phyloP scores from a whole-genome alignment of 768 basidiomycete species.

The Mrakia frigida region DNA sequence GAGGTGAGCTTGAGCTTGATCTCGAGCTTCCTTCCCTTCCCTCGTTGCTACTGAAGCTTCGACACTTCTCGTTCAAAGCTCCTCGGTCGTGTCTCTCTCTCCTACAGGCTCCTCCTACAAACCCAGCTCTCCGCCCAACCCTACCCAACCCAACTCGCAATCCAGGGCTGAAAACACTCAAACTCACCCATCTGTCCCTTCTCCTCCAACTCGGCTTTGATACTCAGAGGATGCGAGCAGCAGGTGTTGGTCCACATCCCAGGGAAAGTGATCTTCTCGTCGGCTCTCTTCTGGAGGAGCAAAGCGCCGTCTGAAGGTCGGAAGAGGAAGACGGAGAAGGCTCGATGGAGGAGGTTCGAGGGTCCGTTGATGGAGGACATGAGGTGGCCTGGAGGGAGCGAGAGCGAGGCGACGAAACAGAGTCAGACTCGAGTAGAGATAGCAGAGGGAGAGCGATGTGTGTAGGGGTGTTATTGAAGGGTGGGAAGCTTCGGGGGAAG shows the following conservation, averaged over 20 bases:
- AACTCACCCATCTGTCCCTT: slow-evolving; percentile 59
- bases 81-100: too few species aligned
- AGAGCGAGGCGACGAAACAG: not conserved
- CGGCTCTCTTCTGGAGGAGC: slow-evolving; percentile 86
- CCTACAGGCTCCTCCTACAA: too few species aligned
- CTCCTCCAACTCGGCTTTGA: slow-evolving; percentile 69
- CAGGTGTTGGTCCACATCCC: slow-evolving; percentile 99
- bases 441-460: too few species aligned
- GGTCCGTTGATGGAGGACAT: slow-evolving; percentile 82
- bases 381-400: slow-evolving; percentile 64
- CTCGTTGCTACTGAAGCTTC: too few species aligned
- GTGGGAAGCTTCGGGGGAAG: too few species aligned
- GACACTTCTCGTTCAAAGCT: too few species aligned
- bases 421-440: not conserved
- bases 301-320: slow-evolving; percentile 88
- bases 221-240: slow-evolving; percentile 81
- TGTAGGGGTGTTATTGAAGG: too few species aligned
- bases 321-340: slow-evolving; percentile 97
- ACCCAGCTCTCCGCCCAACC: not conserved
- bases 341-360: slow-evolving; percentile 74
- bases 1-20: too few species aligned
- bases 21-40: too few species aligned
- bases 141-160: not conserved
- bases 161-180: not conserved
- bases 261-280: slow-evolving; percentile 99